A percentile compares a stretch with the other conserved stretches of the same genome.
Conservation (phyloP, 768 basidiomycete species). For the Boletus rubropictus region DNA sequence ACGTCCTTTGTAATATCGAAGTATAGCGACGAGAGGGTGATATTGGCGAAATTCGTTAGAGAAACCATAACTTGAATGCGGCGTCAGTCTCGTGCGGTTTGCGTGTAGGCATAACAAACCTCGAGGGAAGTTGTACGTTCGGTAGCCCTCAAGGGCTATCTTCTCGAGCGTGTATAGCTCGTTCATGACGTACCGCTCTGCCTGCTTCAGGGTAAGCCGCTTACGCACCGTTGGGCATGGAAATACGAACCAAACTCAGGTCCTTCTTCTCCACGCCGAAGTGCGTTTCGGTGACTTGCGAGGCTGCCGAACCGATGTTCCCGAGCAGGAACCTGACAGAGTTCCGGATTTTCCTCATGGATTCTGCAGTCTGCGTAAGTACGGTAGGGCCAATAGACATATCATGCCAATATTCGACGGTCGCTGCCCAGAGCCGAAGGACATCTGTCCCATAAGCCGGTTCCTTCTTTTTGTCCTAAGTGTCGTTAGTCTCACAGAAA, state of each 20-base stretch:
- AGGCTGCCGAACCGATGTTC: constrained; percentile 45
- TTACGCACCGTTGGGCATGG: not conserved
- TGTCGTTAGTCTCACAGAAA: not conserved
- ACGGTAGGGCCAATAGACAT: constrained; percentile 78
- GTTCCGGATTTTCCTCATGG: constrained; percentile 79
- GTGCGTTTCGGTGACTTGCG: not conserved
- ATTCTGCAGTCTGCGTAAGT: constrained; percentile 69
- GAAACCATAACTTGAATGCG: constrained; percentile 56
- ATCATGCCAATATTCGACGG: constrained; percentile 85
- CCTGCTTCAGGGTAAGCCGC: constrained; percentile 38
- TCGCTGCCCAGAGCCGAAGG: constrained; percentile 86
- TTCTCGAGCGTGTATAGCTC: constrained; percentile 71
- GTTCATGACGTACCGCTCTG: constrained; percentile 83
- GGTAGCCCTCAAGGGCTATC: constrained; percentile 62
- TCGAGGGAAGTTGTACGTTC: constrained; percentile 73
- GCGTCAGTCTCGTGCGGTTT: not conserved
- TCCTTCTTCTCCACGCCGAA: constrained; percentile 31
- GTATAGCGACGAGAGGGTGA: constrained; percentile 84
- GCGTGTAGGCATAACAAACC: constrained; percentile 39
- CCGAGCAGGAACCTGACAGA: constrained; percentile 83
- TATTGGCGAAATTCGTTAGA: constrained; percentile 72
- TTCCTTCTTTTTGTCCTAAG: constrained; percentile 59
- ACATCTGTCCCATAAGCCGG: constrained; percentile 84
- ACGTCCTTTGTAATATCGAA: constrained; percentile 90
- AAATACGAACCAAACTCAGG: constrained; percentile 56